phyloP scores from a whole-genome alignment of 2,329 filamentous ascomycete species.

The Aspergillus fructus region DNA sequence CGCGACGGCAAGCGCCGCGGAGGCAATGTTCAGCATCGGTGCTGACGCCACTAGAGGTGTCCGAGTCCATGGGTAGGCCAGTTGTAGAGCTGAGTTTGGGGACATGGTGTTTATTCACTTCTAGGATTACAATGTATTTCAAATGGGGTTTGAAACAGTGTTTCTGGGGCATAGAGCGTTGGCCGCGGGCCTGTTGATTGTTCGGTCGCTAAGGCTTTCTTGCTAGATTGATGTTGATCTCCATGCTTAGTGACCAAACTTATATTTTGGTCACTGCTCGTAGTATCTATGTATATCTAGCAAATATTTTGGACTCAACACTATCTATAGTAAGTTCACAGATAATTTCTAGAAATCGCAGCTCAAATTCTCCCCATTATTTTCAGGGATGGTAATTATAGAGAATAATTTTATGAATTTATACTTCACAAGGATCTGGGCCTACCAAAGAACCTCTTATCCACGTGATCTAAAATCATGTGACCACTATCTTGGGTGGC shows the following conservation, averaged over 20 bases:
- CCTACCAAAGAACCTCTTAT: not conserved
- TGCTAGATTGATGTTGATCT: too few relatives aligned
- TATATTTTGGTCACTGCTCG: too few relatives aligned
- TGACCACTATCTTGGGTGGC: not conserved
- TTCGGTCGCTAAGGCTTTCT: not conserved
- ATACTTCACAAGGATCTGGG: not conserved
- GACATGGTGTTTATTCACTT: conserved; percentile 5
- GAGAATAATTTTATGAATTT: not conserved
- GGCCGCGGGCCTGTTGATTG: not conserved
- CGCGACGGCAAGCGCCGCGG: conserved; percentile 57
- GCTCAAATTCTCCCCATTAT: not conserved
- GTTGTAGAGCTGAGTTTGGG: conserved; percentile 29
- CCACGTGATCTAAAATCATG: conserved; percentile 9
- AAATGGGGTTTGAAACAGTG: too few relatives aligned
- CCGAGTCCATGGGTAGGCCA: conserved; percentile 58
- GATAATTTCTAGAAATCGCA: not conserved
- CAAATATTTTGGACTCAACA: not conserved
- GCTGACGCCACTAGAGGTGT: conserved; percentile 60
- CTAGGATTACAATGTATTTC: not conserved
- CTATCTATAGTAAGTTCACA: not conserved
- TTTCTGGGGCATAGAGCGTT: not conserved
- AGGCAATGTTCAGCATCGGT: conserved; percentile 67
- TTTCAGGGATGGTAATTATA: not conserved
- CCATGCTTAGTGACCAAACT: not conserved
- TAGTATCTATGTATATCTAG: not conserved